Conservation (phyloP, 768 basidiomycete genomes). For the Kwoniella heveanensis region DNA sequence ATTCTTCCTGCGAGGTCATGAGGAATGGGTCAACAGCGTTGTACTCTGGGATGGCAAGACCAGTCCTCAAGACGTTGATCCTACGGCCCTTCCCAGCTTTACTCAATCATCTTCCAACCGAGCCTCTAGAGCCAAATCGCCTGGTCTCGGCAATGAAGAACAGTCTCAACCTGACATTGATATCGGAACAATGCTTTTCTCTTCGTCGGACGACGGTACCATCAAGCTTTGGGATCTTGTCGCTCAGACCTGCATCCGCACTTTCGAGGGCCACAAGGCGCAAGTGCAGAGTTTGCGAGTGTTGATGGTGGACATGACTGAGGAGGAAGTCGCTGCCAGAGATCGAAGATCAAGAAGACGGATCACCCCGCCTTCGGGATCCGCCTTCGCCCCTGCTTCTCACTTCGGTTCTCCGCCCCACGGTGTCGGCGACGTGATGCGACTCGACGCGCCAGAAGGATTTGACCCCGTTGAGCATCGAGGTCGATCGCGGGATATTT, state of each 20-base stretch:
- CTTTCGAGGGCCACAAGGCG: constrained; percentile 85
- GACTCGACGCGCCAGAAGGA: constrained; percentile 25
- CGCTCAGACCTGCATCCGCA: constrained; percentile 73
- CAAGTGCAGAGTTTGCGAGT: constrained; percentile 91
- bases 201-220: constrained; percentile 90
- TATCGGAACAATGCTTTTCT: constrained; percentile 93
- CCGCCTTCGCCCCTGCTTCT: constrained; percentile 17
- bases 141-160: constrained; percentile 11
- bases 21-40: constrained; percentile 95
- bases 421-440: not conserved
- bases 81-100: constrained; percentile 39
- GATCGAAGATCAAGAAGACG: constrained; percentile 20
- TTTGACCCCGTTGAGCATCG: constrained; percentile 38
- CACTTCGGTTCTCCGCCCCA: constrained; percentile 17
- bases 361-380: constrained; percentile 10
- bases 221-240: constrained; percentile 94
- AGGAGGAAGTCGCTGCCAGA: constrained; percentile 31
- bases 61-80: constrained; percentile 54
- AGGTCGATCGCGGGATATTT: constrained; percentile 10
- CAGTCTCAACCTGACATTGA: constrained; percentile 45
- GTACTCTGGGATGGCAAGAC: constrained; percentile 76
- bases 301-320: constrained; percentile 62
- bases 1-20: constrained; percentile 88
- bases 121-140: constrained; percentile 19
- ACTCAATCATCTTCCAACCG: constrained; percentile 24